Evolutionary conservation across 129 eudicot genomes (phyloP).

Genomic region (Saussurea involucrata): DNA sequence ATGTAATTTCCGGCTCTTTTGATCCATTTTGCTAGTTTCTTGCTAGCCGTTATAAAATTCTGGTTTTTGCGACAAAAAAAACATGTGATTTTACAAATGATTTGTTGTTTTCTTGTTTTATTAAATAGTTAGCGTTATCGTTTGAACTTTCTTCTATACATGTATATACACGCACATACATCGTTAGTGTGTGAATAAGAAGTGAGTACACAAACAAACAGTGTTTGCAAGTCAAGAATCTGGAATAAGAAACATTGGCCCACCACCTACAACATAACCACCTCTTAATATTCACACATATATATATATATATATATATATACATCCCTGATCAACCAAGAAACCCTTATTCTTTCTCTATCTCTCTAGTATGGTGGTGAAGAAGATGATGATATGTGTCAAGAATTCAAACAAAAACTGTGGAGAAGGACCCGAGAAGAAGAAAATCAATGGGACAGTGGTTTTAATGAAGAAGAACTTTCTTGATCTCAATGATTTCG

Average conservation of each 20-base stretch:
- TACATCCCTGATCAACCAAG: background rate
- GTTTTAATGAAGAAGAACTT: constrained; percentile 69
- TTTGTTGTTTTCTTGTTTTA: too few species aligned
- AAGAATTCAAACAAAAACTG: background rate
- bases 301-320: background rate
- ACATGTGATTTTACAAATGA: too few species aligned
- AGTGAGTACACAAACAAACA: constrained; percentile 3
- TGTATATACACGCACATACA: background rate
- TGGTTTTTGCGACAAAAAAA: too few species aligned
- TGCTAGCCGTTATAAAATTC: too few species aligned
- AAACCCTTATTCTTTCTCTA: background rate
- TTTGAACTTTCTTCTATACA: too few species aligned
- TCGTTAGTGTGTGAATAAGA: background rate
- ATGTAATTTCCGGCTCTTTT: too few species aligned
- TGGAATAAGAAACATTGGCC: constrained; percentile 4
- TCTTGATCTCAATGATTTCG: constrained; percentile 41
- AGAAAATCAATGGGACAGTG: constrained; percentile 55
- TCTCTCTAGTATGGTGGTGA: constrained; percentile 11
- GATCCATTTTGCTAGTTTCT: too few species aligned
- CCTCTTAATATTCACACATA: background rate
- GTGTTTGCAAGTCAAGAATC: constrained; percentile 31
- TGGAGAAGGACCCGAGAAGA: background rate
- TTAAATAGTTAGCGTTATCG: too few species aligned
- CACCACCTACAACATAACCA: background rate
- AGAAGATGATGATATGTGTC: constrained; percentile 16